These are phyloP conservation scores for Hygrocybe punicea DNA, from an alignment of 768 basidiomycete species.

Conservation along the genomic window DNA sequence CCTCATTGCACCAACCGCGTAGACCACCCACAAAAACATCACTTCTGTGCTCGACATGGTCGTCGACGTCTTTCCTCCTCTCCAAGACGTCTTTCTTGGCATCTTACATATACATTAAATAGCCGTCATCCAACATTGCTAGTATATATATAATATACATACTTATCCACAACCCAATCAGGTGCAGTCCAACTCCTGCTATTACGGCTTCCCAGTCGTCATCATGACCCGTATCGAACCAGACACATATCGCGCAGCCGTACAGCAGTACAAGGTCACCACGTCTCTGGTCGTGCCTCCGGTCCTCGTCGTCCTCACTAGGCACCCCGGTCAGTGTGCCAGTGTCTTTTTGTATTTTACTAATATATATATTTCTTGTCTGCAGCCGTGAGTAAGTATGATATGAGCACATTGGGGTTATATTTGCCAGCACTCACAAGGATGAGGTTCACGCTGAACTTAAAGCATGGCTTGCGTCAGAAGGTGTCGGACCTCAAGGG, in stretches of 20 bases:
- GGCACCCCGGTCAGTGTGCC: slow-evolving; percentile 56
- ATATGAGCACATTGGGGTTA: slow-evolving; percentile 55
- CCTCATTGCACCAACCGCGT: background rate
- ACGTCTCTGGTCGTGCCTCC: slow-evolving; percentile 70
- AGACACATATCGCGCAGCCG: slow-evolving; percentile 55
- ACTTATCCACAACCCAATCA: slow-evolving; percentile 18
- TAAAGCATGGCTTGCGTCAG: background rate
- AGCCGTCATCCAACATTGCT: too few relatives aligned
- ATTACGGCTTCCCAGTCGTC: slow-evolving; percentile 51
- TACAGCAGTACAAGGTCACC: slow-evolving; percentile 65
- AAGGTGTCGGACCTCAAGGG: background rate
- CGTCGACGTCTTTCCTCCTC: slow-evolving; percentile 40
- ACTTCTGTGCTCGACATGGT: slow-evolving; percentile 56
- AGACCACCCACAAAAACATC: slow-evolving; percentile 70
- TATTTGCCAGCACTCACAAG: slow-evolving; percentile 34
- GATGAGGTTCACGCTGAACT: background rate
- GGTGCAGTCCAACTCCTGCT: slow-evolving; percentile 62
- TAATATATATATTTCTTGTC: too few relatives aligned
- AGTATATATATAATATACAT: background rate
- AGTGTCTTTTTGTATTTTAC: background rate
- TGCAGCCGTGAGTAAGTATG: slow-evolving; percentile 66
- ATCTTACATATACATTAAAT: slow-evolving; percentile 51
- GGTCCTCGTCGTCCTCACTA: slow-evolving; percentile 68
- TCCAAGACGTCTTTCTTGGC: slow-evolving; percentile 55
- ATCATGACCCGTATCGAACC: slow-evolving; percentile 73